These are phyloP conservation scores for Globisporangium carolinianum DNA, from an alignment of 352 stramenopile species.

Conservation along the genomic window DNA sequence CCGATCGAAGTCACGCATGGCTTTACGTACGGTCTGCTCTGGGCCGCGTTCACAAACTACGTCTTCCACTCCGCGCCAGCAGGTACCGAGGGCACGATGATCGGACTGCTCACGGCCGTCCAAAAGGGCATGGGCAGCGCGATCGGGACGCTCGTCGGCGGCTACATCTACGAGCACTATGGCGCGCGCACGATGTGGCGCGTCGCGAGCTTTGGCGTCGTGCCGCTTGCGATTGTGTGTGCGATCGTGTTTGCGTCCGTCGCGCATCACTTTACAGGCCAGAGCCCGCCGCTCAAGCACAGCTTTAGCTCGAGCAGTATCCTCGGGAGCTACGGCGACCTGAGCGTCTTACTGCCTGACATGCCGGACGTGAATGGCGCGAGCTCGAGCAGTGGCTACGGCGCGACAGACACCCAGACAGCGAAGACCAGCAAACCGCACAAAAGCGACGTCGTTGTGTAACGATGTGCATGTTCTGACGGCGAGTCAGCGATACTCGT, in stretches of 20 bases:
- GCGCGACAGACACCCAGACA: not conserved
- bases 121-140: slow-evolving; percentile 64
- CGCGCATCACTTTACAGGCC: slow-evolving; percentile 20
- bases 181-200: slow-evolving; percentile 55
- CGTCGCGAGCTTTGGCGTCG: slow-evolving; percentile 36
- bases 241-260: slow-evolving; percentile 39
- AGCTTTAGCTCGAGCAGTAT: slow-evolving; percentile 6
- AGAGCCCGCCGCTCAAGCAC: slow-evolving; percentile 12
- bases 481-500: too few species aligned
- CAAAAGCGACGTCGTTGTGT: slow-evolving; percentile 4
- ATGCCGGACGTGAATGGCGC: not conserved
- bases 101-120: slow-evolving; percentile 50
- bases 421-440: not conserved
- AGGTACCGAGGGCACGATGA: slow-evolving; percentile 69
- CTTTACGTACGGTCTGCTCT: slow-evolving; percentile 62
- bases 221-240: slow-evolving; percentile 38
- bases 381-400: not conserved
- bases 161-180: slow-evolving; percentile 66
- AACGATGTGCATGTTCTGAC: not conserved
- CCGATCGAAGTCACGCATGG: slow-evolving; percentile 64
- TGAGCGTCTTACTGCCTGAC: slow-evolving; percentile 3
- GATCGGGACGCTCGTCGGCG: slow-evolving; percentile 52
- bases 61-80: slow-evolving; percentile 52
- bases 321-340: slow-evolving; percentile 4
- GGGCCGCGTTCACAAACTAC: slow-evolving; percentile 76